These are phyloP conservation scores for Venturia effusa DNA, from an alignment of 2,329 filamentous ascomycete genomes.

Conservation along the genomic window DNA sequence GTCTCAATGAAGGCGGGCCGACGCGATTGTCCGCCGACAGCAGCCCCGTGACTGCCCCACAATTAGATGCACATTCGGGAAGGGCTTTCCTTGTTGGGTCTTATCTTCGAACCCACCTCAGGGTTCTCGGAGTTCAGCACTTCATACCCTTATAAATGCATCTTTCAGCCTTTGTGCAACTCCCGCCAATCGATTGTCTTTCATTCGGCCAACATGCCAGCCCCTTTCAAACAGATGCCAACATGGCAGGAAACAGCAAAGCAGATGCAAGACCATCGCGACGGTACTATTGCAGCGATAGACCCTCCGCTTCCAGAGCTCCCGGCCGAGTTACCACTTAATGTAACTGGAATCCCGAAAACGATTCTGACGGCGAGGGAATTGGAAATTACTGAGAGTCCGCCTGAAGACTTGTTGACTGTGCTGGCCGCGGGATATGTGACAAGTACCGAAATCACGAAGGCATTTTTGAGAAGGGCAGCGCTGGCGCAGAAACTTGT, in stretches of 20 bases:
- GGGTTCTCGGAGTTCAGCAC: neutral
- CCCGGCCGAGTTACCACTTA: conserved; percentile 27
- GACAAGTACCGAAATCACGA: conserved; percentile 34
- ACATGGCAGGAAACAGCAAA: conserved; percentile 38
- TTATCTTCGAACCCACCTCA: neutral
- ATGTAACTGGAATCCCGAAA: conserved; percentile 37
- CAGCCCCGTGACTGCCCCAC: neutral
- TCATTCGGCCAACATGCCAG: conserved; percentile 3
- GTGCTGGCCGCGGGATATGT: conserved; percentile 34
- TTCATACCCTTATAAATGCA: neutral
- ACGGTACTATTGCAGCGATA: conserved; percentile 32
- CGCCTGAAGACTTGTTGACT: conserved; percentile 32
- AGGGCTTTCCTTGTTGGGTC: neutral
- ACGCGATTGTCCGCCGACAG: neutral
- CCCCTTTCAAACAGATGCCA: conserved; percentile 12
- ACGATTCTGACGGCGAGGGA: conserved; percentile 36
- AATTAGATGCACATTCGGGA: neutral
- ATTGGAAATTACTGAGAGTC: conserved; percentile 38
- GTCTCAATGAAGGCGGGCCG: neutral
- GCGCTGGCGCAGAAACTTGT: conserved; percentile 41
- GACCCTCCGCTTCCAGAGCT: conserved; percentile 29
- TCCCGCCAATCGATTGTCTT: neutral
- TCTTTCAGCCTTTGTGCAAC: neutral
- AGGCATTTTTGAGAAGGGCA: conserved; percentile 45
- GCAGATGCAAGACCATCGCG: conserved; percentile 35